These are phyloP conservation scores for Aspergillus bridgeri DNA, from an alignment of 495 filamentous ascomycete genomes.

Conservation along the genomic window DNA sequence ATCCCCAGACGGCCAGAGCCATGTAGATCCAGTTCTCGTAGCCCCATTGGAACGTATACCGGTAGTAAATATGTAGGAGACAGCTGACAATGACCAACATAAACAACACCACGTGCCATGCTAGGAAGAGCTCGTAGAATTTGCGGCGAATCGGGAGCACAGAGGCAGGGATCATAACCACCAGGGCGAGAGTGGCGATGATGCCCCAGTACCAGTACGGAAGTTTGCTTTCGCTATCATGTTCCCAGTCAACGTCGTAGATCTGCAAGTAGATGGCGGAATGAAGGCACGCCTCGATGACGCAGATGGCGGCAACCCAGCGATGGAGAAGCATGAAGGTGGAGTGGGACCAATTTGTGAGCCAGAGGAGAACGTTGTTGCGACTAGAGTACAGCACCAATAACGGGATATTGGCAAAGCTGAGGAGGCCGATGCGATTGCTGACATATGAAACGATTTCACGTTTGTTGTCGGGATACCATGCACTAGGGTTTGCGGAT, in stretches of 20 bases:
- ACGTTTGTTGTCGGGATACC: not conserved
- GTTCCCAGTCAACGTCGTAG: not conserved
- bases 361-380: slow-evolving; percentile 5
- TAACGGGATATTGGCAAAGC: slow-evolving; percentile 5
- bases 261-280: slow-evolving; percentile 3
- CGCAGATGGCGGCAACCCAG: slow-evolving; percentile 1
- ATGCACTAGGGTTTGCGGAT: not conserved
- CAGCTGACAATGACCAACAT: not conserved
- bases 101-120: slow-evolving; percentile 4
- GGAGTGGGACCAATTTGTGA: slow-evolving; percentile 3
- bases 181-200: not conserved
- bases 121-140: slow-evolving; percentile 5
- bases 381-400: slow-evolving; percentile 5
- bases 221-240: not conserved
- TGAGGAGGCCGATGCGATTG: not conserved
- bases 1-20: slow-evolving; percentile 3
- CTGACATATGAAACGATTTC: not conserved
- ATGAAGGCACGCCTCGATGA: slow-evolving; percentile 2
- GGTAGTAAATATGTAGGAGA: slow-evolving; percentile 4
- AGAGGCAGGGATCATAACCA: not conserved
- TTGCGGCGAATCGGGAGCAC: not conserved
- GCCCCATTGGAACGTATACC: slow-evolving; percentile 2
- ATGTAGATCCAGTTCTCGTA: slow-evolving; percentile 10
- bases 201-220: slow-evolving; percentile 4
- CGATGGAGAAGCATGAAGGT: slow-evolving; percentile 5